phyloP scores from a whole-genome alignment of 1,284 basidiomycete genomes.

The Xerocomus cyaneibrunnescens region DNA sequence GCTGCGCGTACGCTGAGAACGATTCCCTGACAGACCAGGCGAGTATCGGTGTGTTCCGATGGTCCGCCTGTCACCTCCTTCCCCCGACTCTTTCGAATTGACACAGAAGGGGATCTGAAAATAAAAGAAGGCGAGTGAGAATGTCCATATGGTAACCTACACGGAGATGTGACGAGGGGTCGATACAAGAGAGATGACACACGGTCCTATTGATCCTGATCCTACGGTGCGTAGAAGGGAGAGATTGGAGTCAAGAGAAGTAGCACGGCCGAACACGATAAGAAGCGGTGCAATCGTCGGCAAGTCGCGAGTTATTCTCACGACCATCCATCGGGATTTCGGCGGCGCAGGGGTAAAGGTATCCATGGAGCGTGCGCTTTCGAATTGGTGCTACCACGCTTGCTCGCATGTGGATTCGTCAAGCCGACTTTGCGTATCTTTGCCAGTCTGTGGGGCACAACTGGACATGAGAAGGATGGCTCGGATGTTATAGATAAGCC shows the following conservation, averaged over 20 bases:
- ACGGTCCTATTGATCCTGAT: constrained; percentile 12
- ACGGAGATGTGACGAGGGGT: constrained; percentile 14
- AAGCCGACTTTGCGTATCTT: constrained; percentile 55
- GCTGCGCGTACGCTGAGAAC: background rate
- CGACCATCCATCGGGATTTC: constrained; percentile 53
- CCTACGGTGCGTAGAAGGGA: constrained; percentile 9
- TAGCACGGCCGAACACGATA: constrained; percentile 12
- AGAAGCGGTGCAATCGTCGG: constrained; percentile 3
- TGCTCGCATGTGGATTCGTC: constrained; percentile 37
- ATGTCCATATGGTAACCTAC: constrained; percentile 5
- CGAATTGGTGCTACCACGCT: constrained; percentile 23
- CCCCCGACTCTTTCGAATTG: background rate
- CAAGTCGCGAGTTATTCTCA: constrained; percentile 27
- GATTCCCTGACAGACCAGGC: background rate
- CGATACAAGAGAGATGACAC: constrained; percentile 2
- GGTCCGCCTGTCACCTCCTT: background rate
- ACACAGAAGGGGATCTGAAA: constrained; percentile 8
- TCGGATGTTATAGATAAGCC: constrained; percentile 20
- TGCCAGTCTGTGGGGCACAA: constrained; percentile 38
- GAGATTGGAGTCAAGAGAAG: background rate
- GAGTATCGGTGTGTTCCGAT: constrained; percentile 6
- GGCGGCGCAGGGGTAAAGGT: constrained; percentile 55
- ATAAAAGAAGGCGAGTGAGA: background rate
- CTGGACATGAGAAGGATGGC: constrained; percentile 9
- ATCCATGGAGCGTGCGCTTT: constrained; percentile 47